Evolutionary conservation across 805 yeast genomes (phyloP).

Genomic region (Pichia gijzeniarum): DNA sequence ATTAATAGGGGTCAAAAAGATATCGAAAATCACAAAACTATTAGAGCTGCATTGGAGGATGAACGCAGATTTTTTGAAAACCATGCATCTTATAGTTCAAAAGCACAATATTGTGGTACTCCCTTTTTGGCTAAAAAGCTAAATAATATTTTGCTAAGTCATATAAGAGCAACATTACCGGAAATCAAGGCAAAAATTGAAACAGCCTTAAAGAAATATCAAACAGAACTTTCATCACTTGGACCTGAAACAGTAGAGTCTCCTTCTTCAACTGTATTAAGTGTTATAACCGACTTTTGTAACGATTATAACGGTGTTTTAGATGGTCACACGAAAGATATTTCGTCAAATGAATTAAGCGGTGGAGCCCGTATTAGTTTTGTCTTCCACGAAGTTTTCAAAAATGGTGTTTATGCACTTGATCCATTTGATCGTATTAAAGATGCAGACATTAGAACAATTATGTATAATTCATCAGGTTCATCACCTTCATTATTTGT

Average conservation of each 20-base stretch:
- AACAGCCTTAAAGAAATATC: constrained; percentile 76
- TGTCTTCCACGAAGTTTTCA: constrained; percentile 93
- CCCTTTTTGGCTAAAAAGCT: constrained; percentile 91
- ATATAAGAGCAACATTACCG: constrained; percentile 82
- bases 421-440: constrained; percentile 97
- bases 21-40: constrained; percentile 81
- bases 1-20: constrained; percentile 97
- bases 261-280: constrained; percentile 83
- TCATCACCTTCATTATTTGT: constrained; percentile 94
- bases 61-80: constrained; percentile 78
- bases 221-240: constrained; percentile 64
- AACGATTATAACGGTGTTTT: constrained; percentile 87
- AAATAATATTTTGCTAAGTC: constrained; percentile 81
- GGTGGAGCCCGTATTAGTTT: constrained; percentile 98
- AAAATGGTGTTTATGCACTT: constrained; percentile 83
- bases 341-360: constrained; percentile 81
- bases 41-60: constrained; percentile 76
- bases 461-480: constrained; percentile 94
- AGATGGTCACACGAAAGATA: constrained; percentile 88
- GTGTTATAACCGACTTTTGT: constrained; percentile 86
- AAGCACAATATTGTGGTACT: constrained; percentile 97
- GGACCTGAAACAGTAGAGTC: constrained; percentile 90
- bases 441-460: constrained; percentile 93
- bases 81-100: constrained; percentile 86
- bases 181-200: constrained; percentile 90